These are phyloP conservation scores for Allantophomopsis cytisporea DNA, from an alignment of 2,329 filamentous ascomycete species.

Conservation along the genomic window DNA sequence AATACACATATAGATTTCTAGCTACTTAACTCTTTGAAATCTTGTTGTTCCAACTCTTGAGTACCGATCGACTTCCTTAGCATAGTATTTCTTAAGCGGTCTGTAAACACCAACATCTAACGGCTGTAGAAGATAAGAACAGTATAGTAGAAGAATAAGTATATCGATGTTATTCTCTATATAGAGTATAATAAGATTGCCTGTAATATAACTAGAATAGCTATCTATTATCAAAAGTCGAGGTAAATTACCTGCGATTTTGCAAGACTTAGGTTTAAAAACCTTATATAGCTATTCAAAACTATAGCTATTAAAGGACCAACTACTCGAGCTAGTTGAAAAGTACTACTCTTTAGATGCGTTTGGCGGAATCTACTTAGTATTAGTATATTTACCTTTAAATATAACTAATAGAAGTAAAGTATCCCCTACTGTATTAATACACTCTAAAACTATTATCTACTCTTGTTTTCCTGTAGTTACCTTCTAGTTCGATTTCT, in stretches of 20 bases:
- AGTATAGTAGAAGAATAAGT: background rate
- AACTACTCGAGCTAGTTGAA: background rate
- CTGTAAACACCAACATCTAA: background rate
- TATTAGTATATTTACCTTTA: conserved; percentile 1
- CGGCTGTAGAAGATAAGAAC: background rate
- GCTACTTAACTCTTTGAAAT: no score
- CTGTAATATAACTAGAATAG: conserved; percentile 1
- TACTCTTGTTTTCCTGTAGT: background rate
- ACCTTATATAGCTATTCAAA: background rate
- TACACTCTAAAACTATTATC: background rate
- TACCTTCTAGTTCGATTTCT: background rate
- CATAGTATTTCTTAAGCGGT: conserved; percentile 3
- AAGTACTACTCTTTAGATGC: background rate
- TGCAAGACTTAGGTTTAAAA: background rate
- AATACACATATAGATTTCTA: no score
- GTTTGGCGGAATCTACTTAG: background rate
- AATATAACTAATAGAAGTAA: conserved; percentile 1
- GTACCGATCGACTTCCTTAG: conserved; percentile 4
- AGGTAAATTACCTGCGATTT: background rate
- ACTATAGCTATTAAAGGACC: background rate
- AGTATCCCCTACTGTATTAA: background rate
- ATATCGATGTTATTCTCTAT: background rate
- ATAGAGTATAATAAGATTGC: background rate
- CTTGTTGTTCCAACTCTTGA: no score
- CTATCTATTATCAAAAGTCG: background rate